phyloP scores from a whole-genome alignment of 2,329 filamentous ascomycete genomes.

The Cercospora berteroae region DNA sequence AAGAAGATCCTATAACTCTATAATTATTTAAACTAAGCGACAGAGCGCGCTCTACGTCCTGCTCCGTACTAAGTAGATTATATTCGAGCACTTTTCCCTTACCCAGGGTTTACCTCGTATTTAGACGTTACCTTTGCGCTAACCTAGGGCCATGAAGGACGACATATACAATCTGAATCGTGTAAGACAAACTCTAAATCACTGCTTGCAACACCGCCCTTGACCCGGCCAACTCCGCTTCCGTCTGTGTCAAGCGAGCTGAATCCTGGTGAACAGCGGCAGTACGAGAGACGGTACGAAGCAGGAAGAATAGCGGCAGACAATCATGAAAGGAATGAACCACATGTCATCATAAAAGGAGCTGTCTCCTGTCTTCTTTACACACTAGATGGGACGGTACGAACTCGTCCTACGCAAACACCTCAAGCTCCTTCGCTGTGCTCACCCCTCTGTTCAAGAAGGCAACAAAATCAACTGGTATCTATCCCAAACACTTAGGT shows the following conservation, averaged over 20 bases:
- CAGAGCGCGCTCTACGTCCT: not conserved
- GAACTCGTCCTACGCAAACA: not conserved
- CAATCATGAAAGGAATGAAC: not conserved
- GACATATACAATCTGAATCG: too few relatives aligned
- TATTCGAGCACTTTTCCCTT: not conserved
- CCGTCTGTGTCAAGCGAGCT: not conserved
- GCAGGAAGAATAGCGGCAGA: not conserved
- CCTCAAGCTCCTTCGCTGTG: not conserved
- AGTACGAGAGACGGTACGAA: not conserved
- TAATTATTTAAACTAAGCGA: not conserved
- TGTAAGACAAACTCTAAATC: not conserved
- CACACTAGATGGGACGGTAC: not conserved
- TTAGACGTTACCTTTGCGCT: not conserved
- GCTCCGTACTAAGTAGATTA: not conserved
- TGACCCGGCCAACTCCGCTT: not conserved
- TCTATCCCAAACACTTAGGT: not conserved
- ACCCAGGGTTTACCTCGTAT: not conserved
- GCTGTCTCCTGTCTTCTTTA: conserved; percentile 1
- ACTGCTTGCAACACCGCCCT: too few relatives aligned
- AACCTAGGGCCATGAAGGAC: not conserved
- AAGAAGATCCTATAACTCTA: not conserved
- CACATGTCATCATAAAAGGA: not conserved
- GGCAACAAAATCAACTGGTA: not conserved
- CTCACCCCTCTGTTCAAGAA: not conserved
- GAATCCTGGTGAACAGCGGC: not conserved